Evolutionary conservation across 2,329 filamentous ascomycete species (phyloP), one percentile per base, ranked within the genome.

Genomic region (Cordyceps javanica): DNA sequence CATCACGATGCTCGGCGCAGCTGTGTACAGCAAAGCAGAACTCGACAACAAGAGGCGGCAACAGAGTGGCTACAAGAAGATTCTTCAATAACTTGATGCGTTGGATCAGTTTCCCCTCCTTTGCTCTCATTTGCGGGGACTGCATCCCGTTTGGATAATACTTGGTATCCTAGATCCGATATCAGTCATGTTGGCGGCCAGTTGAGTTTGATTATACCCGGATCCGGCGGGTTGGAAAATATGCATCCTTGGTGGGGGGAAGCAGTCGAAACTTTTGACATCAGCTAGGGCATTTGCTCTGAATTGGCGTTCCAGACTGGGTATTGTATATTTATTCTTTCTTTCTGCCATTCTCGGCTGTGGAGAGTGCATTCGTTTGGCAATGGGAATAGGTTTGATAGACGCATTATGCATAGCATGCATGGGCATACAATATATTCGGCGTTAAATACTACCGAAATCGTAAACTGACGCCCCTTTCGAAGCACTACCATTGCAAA

Each of bases 11-110:
- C 62, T 73, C 10, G 82, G 82, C 36, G 82, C 80, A 9, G 80
- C 75, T 13, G 79, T 79, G 68, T 85, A 84, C 71, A 82, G 79
- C 69, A 78, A 78, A 64, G 78, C 82, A 16, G 81, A 83, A 68
- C 69, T 83, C 38, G 75, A 79, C 63, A 74, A 75, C 64, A 80
- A 77, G 69, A 69, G 62, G 60, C 67, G 67, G 59, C 63, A 65
- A 41, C 63, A 69, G 59, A 52, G 65, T 4, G 58, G 65, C 25
- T 74, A 74, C 63, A 71, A 72, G 62, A 66, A 71, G 21, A 65
- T 74, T 16, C 50, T 63, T 41, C 62, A 64, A 48, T 68, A 36
- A 56, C 25, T 28, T 8, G 16, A n/a, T 11, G 23, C 19, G 23
- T 7, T 32, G 16, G 23, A 48, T 14, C 13, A n/a, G 11, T 3